Evolutionary conservation across 2,329 filamentous ascomycete genomes (phyloP), one percentile per base, ranked within the genome.

Genomic region (Clonostachys rhizophaga): DNA sequence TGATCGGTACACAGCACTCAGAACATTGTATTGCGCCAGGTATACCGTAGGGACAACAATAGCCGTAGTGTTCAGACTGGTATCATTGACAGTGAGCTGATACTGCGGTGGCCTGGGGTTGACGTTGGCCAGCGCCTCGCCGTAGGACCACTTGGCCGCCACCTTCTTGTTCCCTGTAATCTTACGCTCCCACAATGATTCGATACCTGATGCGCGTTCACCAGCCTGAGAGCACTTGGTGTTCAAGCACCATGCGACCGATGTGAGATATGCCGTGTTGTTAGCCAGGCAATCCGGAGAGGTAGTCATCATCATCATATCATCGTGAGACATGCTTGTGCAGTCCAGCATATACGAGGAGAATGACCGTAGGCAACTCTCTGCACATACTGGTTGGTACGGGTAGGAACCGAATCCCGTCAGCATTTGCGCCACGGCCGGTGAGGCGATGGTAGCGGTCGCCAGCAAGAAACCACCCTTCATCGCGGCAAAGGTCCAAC

Each of bases 241-340:
- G 14, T 35, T 20, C 16, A 51, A 34, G n/a, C 49, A 49, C 49
- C 49, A 51, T 6, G 49, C 49, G 10, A 51, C 24, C 5, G 49
- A 47, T 5, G 44, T 44, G 4, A 49, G 40, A 42, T 47, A 51
- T 5, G 44, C 24, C 5, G 18, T 24, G 35, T 48, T 36, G 17
- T 47, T 39, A 14, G 49, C 46, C 8, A 44, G 47, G 34, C 46
- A 50, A 8, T 50, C 46, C 1, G 49, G 46, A 13, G 45, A 40
- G 20, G 49, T 48, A 34, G 43, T 46, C 24, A 12, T 40, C n/a
- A 40, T 40, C 24, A 30, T 30, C 24, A 30, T 30, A 10, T 30
- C 24, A 30, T 30, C 24, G 24, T 30, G 24, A 3, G 24, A 10
- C 24, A 30, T 30, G 8, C 24, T 30, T 30, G 24, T 30, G 9